Percentiles rank a stretch among this genome's conserved stretches.
Evolutionary conservation across 1,284 basidiomycete genomes (phyloP).

Genomic region (Marasmius oreades): DNA sequence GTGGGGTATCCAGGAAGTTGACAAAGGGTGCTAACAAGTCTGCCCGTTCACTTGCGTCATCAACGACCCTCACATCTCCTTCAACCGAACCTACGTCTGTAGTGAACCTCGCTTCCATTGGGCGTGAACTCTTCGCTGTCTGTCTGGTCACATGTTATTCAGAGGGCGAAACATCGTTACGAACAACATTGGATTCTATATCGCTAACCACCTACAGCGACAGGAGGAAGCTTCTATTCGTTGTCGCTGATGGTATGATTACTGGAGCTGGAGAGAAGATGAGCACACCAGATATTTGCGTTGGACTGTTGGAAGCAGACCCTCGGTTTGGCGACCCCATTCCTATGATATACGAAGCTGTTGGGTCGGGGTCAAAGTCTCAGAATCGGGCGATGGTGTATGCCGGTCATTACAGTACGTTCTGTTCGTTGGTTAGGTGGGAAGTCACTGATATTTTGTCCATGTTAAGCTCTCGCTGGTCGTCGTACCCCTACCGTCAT

Average conservation of each 20-base stretch:
- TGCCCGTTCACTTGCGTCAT: conserved; percentile 42
- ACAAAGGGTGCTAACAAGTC: conserved; percentile 38
- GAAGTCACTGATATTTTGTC: conserved; percentile 5
- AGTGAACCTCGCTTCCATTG: conserved; percentile 85
- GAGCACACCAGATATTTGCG: conserved; percentile 96
- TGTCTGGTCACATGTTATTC: conserved; percentile 98
- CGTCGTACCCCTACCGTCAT: conserved; percentile 94
- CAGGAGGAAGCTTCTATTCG: conserved; percentile 86
- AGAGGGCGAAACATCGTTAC: conserved; percentile 90
- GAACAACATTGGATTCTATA: conserved; percentile 92
- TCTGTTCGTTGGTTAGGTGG: conserved; percentile 4
- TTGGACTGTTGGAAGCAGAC: conserved; percentile 89
- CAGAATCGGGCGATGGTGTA: conserved; percentile 98
- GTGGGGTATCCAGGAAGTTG: conserved; percentile 46
- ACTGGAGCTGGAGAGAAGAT: conserved; percentile 94
- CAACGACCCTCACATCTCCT: conserved; percentile 49
- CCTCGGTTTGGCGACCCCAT: conserved; percentile 94
- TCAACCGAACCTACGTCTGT: conserved; percentile 48
- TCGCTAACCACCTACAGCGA: conserved; percentile 90
- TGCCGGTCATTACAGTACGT: conserved; percentile 96
- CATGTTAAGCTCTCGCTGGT: conserved; percentile 63
- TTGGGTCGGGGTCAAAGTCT: conserved; percentile 85
- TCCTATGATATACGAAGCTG: conserved; percentile 92
- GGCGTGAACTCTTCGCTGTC: conserved; percentile 90
- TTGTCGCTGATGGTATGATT: conserved; percentile 99